Conservation (phyloP, 106 monocot genomes). For the Dioscorea dumetorum region DNA sequence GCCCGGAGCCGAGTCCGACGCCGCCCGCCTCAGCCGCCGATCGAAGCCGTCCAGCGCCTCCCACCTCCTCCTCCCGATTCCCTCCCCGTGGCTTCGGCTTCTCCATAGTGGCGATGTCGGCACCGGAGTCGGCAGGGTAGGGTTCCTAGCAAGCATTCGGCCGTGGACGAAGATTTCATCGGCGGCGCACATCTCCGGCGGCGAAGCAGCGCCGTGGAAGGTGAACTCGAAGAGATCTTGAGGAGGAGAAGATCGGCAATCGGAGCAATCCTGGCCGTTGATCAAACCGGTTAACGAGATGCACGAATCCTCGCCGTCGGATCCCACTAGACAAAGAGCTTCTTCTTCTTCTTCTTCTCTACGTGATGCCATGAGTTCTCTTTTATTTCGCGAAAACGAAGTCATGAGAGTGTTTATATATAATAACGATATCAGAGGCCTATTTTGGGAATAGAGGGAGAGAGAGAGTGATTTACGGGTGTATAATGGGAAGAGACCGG, state of each 20-base stretch:
- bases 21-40: not conserved
- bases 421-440: too few species aligned
- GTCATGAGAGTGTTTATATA: too few species aligned
- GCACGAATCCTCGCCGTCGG: not conserved
- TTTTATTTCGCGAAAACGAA: too few species aligned
- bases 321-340: not conserved
- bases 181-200: conserved; percentile 13
- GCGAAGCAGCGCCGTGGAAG: not conserved
- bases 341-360: too few species aligned
- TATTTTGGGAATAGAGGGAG: too few species aligned
- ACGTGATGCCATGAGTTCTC: too few species aligned
- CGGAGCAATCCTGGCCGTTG: not conserved
- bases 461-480: too few species aligned
- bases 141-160: not conserved
- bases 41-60: not conserved
- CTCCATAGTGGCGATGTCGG: not conserved
- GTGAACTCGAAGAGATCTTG: not conserved
- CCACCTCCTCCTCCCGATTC: not conserved
- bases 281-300: not conserved
- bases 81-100: not conserved
- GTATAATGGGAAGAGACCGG: too few species aligned
- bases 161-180: conserved; percentile 15
- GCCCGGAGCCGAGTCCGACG: not conserved
- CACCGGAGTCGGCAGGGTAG: too few species aligned
- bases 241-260: not conserved